Evolutionary conservation across 2,329 filamentous ascomycete genomes (phyloP), one percentile per base, ranked within the genome.

Genomic region (Rasamsonia emersonii): DNA sequence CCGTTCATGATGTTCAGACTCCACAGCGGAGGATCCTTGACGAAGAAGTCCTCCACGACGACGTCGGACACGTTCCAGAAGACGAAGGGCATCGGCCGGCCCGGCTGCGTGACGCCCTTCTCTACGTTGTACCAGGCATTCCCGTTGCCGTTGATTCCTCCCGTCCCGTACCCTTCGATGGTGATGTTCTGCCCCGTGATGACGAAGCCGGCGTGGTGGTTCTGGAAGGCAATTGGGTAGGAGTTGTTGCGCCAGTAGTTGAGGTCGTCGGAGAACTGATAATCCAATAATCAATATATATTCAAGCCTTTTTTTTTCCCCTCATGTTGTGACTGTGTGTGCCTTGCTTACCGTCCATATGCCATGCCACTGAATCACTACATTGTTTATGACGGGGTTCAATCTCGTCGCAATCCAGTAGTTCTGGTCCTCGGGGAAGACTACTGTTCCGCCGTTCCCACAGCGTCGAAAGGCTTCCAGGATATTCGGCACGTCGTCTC

Each of bases 21-120:
- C 71, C 71, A 75, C 2, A 75, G 55, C 8, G 61, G 68, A 2
- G 70, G 65, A 33, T 74, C 59, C 23, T 61, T 59, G 38, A 74
- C 55, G 32, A 56, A 62, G 45, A 75, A 73, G 35, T 71, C 65
- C 14, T 61, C 55, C n/a, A 75, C 68, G 3, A 56, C 53, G 2
- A 74, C 69, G 32, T 73, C 61, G n/a, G 61, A 65, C 3, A 70
- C 65, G 40, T 74, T 75, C 71, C 70, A 75, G 32, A 72, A 64
- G 3, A 73, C 68, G 36, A 75, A 73, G 0, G 70, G 69, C 70
- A 75, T 75, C 0, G 70, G 71, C 7, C 71, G 52, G 3, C 70
- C 70, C 2, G 63, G 61, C 32, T 61, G 61, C 0, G 68, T 73
- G 4, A 49, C 40, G 9, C 56, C 62, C 16, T 57, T 42, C 46